Evolutionary conservation across 2,329 filamentous ascomycete genomes (phyloP).

Genomic region (Periconia digitata): DNA sequence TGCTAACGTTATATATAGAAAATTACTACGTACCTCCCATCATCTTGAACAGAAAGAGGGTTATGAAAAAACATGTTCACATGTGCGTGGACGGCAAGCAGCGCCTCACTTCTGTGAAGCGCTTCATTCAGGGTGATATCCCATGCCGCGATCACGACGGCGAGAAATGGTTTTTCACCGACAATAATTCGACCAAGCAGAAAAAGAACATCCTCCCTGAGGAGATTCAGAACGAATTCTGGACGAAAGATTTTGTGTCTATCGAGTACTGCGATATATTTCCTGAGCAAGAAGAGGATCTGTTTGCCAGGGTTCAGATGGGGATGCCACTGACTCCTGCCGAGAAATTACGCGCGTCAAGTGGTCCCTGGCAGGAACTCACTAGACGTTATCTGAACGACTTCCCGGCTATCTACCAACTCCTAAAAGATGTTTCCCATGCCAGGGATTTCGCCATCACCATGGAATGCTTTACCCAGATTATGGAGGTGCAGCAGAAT

Average conservation of each 20-base stretch:
- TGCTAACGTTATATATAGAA: slow-evolving; percentile 28
- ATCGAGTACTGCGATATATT: slow-evolving; percentile 47
- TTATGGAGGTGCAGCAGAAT: slow-evolving; percentile 36
- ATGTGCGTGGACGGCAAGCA: slow-evolving; percentile 54
- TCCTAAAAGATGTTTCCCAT: slow-evolving; percentile 31
- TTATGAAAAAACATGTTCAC: slow-evolving; percentile 22
- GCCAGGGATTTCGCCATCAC: slow-evolving; percentile 39
- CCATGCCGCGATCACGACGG: slow-evolving; percentile 45
- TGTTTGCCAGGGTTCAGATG: slow-evolving; percentile 52
- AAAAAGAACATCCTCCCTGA: slow-evolving; percentile 38
- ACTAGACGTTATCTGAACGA: slow-evolving; percentile 47
- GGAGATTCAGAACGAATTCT: slow-evolving; percentile 41
- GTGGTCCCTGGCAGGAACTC: slow-evolving; percentile 50
- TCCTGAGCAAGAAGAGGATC: slow-evolving; percentile 49
- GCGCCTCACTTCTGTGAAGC: slow-evolving; percentile 48
- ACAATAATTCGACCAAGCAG: slow-evolving; percentile 9
- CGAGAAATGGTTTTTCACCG: slow-evolving; percentile 45
- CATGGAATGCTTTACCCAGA: slow-evolving; percentile 39
- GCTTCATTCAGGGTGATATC: slow-evolving; percentile 50
- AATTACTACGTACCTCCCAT: slow-evolving; percentile 51
- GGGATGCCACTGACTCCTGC: slow-evolving; percentile 49
- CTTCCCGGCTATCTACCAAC: slow-evolving; percentile 40
- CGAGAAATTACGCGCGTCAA: slow-evolving; percentile 51
- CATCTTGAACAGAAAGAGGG: slow-evolving; percentile 49
- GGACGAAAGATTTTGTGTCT: slow-evolving; percentile 44